Conservation (phyloP, 148 eudicot species). For the Chenopodium suecicum region DNA sequence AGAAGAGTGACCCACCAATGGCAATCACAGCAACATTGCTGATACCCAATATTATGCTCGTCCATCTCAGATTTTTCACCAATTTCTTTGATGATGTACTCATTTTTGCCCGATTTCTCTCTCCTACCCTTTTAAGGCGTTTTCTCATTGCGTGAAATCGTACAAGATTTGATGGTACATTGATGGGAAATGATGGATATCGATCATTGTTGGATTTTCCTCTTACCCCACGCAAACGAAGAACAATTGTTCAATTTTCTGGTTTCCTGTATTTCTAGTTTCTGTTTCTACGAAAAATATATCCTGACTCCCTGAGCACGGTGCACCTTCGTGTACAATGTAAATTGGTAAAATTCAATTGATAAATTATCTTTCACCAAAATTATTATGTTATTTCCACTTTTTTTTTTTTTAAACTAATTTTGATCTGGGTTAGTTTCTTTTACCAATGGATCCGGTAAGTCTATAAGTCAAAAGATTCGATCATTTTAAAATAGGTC, state of each 20-base stretch:
- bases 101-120: constrained; percentile 5
- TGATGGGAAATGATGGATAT: neutral
- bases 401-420: too few relatives aligned
- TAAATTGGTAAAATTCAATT: too few relatives aligned
- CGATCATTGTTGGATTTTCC: neutral
- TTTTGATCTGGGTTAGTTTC: too few relatives aligned
- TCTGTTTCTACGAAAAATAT: too few relatives aligned
- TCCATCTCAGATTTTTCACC: constrained; percentile 47
- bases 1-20: constrained; percentile 28
- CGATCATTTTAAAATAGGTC: too few relatives aligned
- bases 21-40: constrained; percentile 36
- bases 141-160: constrained; percentile 6
- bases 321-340: too few relatives aligned
- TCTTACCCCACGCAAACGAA: neutral
- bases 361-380: too few relatives aligned
- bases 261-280: too few relatives aligned
- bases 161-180: neutral
- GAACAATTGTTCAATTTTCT: neutral
- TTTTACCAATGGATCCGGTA: too few relatives aligned
- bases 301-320: too few relatives aligned
- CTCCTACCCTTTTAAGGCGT: neutral
- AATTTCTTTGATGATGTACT: neutral
- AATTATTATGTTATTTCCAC: too few relatives aligned
- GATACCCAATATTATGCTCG: constrained; percentile 37
- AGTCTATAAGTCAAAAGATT: too few relatives aligned